Evolutionary conservation across 257 asterid genomes (phyloP).

Genomic region (Oldenlandia corymbosa): DNA sequence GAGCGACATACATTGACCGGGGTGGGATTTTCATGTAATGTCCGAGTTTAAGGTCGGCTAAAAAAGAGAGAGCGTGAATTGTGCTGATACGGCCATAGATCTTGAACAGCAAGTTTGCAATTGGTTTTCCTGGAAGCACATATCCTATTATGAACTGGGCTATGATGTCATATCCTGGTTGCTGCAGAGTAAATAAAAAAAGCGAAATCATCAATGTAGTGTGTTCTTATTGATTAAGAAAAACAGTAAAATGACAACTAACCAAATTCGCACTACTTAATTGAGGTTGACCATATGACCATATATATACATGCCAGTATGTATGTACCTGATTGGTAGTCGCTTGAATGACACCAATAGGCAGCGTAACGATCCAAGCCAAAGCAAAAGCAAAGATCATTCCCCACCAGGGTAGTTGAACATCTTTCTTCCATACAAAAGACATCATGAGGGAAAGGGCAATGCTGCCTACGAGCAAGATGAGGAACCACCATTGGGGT

Average conservation of each 20-base stretch:
- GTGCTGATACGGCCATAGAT: slow-evolving; percentile 91
- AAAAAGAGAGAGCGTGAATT: slow-evolving; percentile 77
- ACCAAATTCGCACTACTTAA: too few species aligned
- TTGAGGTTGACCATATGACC: too few species aligned
- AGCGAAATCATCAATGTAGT: background rate
- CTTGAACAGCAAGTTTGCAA: slow-evolving; percentile 84
- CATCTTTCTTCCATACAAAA: slow-evolving; percentile 70
- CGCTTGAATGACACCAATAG: slow-evolving; percentile 92
- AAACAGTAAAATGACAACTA: too few species aligned
- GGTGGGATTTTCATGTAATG: slow-evolving; percentile 99
- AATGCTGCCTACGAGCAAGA: slow-evolving; percentile 58
- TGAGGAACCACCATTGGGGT: slow-evolving; percentile 88
- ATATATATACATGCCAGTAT: too few species aligned
- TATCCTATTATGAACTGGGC: slow-evolving; percentile 91
- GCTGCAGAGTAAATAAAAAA: slow-evolving; percentile 68
- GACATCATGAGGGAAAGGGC: slow-evolving; percentile 56
- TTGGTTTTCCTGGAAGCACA: slow-evolving; percentile 87
- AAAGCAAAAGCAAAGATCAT: slow-evolving; percentile 71
- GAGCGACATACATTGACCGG: slow-evolving; percentile 80
- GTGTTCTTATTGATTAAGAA: too few species aligned
- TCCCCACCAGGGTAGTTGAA: slow-evolving; percentile 97
- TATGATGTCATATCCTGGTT: slow-evolving; percentile 91
- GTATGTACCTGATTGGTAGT: slow-evolving; percentile 95
- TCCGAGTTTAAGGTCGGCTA: slow-evolving; percentile 90
- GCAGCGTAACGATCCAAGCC: slow-evolving; percentile 85